Evolutionary conservation across 306 rosid genomes (phyloP).

Genomic region (Vicia faba): DNA sequence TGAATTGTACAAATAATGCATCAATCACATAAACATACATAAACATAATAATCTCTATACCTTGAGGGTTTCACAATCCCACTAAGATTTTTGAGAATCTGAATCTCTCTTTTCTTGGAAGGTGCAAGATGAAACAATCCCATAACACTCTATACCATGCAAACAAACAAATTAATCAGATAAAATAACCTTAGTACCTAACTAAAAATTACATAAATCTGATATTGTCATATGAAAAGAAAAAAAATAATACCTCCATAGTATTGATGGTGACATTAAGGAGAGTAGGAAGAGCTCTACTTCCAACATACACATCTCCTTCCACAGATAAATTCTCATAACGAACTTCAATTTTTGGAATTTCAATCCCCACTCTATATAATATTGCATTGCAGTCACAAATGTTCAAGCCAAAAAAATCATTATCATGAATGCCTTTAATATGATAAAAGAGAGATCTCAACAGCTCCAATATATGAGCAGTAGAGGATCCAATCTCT

Average conservation of each 20-base stretch:
- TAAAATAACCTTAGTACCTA: background rate
- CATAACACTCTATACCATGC: constrained; percentile 43
- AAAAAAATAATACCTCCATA: constrained; percentile 54
- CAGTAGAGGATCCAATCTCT: too few species aligned
- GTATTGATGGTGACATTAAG: constrained; percentile 55
- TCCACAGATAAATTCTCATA: constrained; percentile 59
- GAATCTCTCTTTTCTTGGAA: constrained; percentile 59
- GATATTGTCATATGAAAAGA: background rate
- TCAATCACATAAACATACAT: too few species aligned
- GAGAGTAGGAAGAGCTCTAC: constrained; percentile 80
- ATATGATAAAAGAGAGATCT: background rate
- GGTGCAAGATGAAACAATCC: constrained; percentile 64
- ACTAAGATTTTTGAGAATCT: constrained; percentile 67
- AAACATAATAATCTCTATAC: constrained; percentile 19
- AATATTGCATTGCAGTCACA: background rate
- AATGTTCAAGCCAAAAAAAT: background rate
- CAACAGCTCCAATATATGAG: too few species aligned
- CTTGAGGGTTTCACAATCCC: constrained; percentile 79
- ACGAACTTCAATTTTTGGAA: constrained; percentile 69
- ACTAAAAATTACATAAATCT: background rate
- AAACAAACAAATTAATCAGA: constrained; percentile 7
- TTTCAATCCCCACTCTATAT: constrained; percentile 72
- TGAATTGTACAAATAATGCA: too few species aligned
- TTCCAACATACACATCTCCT: constrained; percentile 73
- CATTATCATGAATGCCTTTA: background rate